Base-by-base conservation (phyloP, 2,329 filamentous ascomycete species). In the Pseudohalonectria lignicola region DNA sequence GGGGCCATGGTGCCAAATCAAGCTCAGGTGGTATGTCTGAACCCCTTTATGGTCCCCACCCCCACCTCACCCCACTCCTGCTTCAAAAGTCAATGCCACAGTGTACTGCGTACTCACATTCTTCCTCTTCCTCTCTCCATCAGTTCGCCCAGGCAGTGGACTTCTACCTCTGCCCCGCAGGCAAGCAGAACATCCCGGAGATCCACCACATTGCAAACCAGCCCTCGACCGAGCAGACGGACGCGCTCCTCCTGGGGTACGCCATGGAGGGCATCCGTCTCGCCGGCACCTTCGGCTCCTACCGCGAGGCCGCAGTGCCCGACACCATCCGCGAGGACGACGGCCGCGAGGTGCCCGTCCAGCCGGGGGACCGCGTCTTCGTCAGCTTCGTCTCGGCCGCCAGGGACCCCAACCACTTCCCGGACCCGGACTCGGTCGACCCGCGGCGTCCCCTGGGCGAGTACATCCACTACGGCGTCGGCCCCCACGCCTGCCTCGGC, bases 101-200 rank as follows among this genome's bases (percentile, higher is more conserved):
- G 4, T 15, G 6, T 17, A 10, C 10, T 8, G 17, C 4, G 10
- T 32, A 16, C 11, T 9, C n/a, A 8, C 15, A 8, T 8, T 4
- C 4, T 17, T 17, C 11, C 4, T 9, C 1, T 16, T 21, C 8
- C 3, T 15, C 13, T 16, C 9, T 5, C 19, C 9, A 28, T 5
- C 43, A 78, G 67, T 86, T 87, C 52, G 75, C 79, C 2, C 79
- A 84, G 60, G 68, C 81, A 2, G 64, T 86, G 15, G 82, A 87
- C 52, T 86, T 74, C 59, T 87, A 82, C 52, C 67, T 87, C 5
- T 71, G 73, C 0, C 61, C 69, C 3, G 59, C 71, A 23, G 72
- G 75, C 47, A 57, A 64, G 39, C 47, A 61, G 11, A 64, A 86
- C 49, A 56, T 82, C 1, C 62, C 71, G 0, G 72, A 77, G 31